phyloP scores from a whole-genome alignment of 768 basidiomycete species.

The Lentinula boryana region DNA sequence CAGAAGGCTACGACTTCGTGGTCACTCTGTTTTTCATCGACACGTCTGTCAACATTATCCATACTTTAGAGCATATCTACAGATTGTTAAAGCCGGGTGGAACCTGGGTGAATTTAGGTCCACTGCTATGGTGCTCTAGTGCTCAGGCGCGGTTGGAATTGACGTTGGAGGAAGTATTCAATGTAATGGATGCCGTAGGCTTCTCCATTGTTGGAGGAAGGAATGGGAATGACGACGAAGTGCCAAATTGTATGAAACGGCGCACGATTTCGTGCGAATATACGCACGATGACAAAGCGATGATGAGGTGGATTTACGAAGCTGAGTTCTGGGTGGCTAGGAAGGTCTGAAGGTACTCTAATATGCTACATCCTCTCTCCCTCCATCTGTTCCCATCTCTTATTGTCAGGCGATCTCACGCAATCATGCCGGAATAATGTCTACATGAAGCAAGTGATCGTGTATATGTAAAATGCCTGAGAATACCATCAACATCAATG shows the following conservation, averaged over 20 bases:
- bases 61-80: slow-evolving; percentile 53
- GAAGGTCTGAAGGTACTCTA: slow-evolving; percentile 20
- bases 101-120: slow-evolving; percentile 68
- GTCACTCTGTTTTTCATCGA: slow-evolving; percentile 66
- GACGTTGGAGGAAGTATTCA: slow-evolving; percentile 58
- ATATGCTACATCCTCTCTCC: background rate
- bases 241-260: slow-evolving; percentile 11
- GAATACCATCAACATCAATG: background rate
- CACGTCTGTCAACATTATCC: slow-evolving; percentile 48
- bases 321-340: slow-evolving; percentile 64
- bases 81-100: slow-evolving; percentile 54
- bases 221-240: slow-evolving; percentile 16
- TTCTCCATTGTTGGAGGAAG: slow-evolving; percentile 33
- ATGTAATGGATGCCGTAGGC: slow-evolving; percentile 46
- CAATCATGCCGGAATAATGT: background rate
- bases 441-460: background rate
- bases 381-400: background rate
- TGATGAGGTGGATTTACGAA: slow-evolving; percentile 68
- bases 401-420: background rate
- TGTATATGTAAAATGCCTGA: background rate
- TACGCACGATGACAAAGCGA: slow-evolving; percentile 51
- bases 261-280: slow-evolving; percentile 59
- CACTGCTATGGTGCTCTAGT: slow-evolving; percentile 57
- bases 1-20: slow-evolving; percentile 48
- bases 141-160: slow-evolving; percentile 50